Base-by-base conservation (phyloP, 2,329 filamentous ascomycete genomes). In the Metarhizium humberi region DNA sequence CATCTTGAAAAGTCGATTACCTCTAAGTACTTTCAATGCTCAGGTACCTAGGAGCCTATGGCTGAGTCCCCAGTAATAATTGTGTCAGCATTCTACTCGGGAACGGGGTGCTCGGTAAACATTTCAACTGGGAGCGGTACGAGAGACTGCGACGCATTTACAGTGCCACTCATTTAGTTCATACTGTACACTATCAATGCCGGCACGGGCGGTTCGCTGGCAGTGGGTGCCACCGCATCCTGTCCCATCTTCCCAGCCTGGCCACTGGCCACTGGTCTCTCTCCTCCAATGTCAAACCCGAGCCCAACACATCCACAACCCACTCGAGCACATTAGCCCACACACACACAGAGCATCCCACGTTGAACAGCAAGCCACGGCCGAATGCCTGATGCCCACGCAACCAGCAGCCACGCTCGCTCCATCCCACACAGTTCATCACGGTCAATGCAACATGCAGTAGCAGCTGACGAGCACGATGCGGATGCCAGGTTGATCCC, bases 351-450 rank as follows among this genome's bases (percentile, higher is more conserved):
- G 25, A 25, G 25, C 25, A 25, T 25, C 3, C 25, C 25, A 25
- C 25, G 25, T 25, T 29, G n/a, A 42, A 29, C 43, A 53, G 4
- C 32, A 45, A 3, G 20, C 36, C 50, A 42, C 18, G 47, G 29
- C 18, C 43, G 1, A 25, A 32, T 16, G 47, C 47, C 32, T 34
- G 32, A 34, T 34, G n/a, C n/a, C 18, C 45, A 47, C 45, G 45
- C 18, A 25, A 18, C 18, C 38, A 40, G 38, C 11, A 40, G 38
- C 38, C 38, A 40, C 13, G 38, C 14, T 40, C 38, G 14, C 30
- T 36, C 42, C 51, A 38, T 38, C 43, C 29, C 51, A 48, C 51
- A 53, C 51, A 47, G 18, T 48, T 53, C 51, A 32, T 53, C 43
- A 36, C 45, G 25, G 20, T 36, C 43, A 34, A 20, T 25, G 45